Evolutionary conservation across 345 rosid species (phyloP), one percentile per base, ranked within the genome.

Genomic region (Lepidium aucheri): DNA sequence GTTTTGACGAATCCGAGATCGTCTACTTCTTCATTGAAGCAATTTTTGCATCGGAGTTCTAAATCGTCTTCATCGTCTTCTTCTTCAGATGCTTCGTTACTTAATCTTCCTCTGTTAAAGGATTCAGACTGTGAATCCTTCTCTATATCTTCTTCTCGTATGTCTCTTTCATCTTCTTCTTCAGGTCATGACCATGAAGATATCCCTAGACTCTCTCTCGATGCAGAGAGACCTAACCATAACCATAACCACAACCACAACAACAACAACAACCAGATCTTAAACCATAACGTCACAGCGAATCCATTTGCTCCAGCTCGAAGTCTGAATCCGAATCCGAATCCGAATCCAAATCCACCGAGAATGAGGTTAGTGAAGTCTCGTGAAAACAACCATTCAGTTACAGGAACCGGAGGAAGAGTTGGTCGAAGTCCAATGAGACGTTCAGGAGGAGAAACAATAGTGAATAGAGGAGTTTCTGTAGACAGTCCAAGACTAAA

Each of bases 401-500:
- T 35, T 3, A 5, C 70, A 7, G 52, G 72, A 15, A 41, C 0
- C 9, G 55, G 32, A 12, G 65, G 43, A 7, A 77, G 86, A 40
- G 73, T 59, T 2, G 88, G 85, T 14, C 82, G 91, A 24, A 89
- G 95, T 41, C 89, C 86, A 39, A 77, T 83, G 47, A 70, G 89
- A 14, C 74, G 77, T 53, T 63, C 70, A 0, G 18, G 74, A 41
- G 80, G 54, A 13, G 76, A 76, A 55, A 51, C 83, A 18, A 13
- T 46, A n/a, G 55, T 81, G 35, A 84, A 74, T 68, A 80, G 92
- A 65, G 95, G 88, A 20, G 91, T 86, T 5, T 87, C 99, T 0
- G 90, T 83, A 15, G 96, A 95, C 68, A 88, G 96, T 53, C 99
- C 99, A 2, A 85, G 99, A 46, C 77, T 95, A 77, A 89, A 95